Evolutionary conservation across 2,329 filamentous ascomycete species (phyloP), one percentile per base, ranked within the genome.

Genomic region (Claviceps sp.): DNA sequence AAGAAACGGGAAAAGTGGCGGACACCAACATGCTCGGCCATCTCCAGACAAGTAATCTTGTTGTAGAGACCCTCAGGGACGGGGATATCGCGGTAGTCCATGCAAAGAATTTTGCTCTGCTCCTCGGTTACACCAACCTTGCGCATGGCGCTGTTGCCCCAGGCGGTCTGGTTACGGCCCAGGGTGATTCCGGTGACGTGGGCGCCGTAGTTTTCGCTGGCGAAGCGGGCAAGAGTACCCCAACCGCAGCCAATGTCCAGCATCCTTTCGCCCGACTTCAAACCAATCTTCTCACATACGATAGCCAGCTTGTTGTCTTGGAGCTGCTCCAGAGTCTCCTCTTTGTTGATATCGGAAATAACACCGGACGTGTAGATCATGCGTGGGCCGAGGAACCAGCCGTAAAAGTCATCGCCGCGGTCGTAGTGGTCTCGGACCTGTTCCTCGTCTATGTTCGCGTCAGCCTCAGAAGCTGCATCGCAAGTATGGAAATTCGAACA

Each of bases 311-410:
- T 97, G 80, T 97, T 97, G 71, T 97, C 91, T 75, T 97, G 93
- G 46, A 97, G 80, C 72, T 97, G 78, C 73, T 98, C 93, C 26
- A 98, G 84, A 38, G 82, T 81, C 73, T 97, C 93, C 72, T 97
- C 93, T 59, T 77, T 78, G 70, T 84, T 82, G 68, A 87, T 80
- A 69, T 97, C 89, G 56, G 86, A 85, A 66, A 98, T 94, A 63
- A 98, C 76, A 62, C 93, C 93, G 49, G 88, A 94, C 50, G 93
- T 98, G 76, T 97, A 97, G 71, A 97, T 89, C 93, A 97, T 98
- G 65, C 91, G 90, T 54, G 91, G 91, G 56, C 93, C 93, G 57
- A 97, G 81, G 79, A 97, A 97, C 89, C 90, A 98, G 68, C 82
- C 85, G 76, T 98, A 98, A 74, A 96, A 95, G 72, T 97, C 93